phyloP scores from a whole-genome alignment of 352 stramenopile species.

The Globisporangium barbulae region DNA sequence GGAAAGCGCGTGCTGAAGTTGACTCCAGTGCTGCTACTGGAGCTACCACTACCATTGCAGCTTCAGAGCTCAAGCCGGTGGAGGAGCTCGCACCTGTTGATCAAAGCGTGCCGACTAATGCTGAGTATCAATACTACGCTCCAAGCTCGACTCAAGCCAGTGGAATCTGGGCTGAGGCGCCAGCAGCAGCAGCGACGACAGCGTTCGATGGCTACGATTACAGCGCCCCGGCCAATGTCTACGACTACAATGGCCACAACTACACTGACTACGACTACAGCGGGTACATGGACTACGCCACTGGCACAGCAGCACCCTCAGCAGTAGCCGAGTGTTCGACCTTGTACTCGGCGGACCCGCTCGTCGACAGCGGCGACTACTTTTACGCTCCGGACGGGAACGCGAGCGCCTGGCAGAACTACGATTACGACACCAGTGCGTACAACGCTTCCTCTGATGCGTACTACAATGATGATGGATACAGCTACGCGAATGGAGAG shows the following conservation, averaged over 20 bases:
- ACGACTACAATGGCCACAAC: constrained; percentile 19
- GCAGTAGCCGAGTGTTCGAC: neutral
- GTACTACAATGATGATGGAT: neutral
- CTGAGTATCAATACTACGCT: neutral
- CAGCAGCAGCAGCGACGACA: constrained; percentile 13
- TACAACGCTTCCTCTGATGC: neutral
- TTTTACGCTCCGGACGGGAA: constrained; percentile 32
- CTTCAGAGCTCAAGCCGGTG: neutral
- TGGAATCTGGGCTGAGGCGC: neutral
- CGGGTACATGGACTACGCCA: constrained; percentile 4
- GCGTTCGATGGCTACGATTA: constrained; percentile 22
- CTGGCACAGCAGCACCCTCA: neutral
- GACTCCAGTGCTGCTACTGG: neutral
- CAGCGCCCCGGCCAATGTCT: constrained; percentile 17
- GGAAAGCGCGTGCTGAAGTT: constrained; percentile 1
- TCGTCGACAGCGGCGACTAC: constrained; percentile 29
- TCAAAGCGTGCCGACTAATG: neutral
- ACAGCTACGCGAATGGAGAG: constrained; percentile 8
- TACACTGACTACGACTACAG: constrained; percentile 22
- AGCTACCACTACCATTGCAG: too few relatives aligned
- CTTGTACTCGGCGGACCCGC: neutral
- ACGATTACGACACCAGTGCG: constrained; percentile 16
- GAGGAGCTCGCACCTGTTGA: neutral
- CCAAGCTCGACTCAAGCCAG: neutral
- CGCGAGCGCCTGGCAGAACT: constrained; percentile 25